These are phyloP conservation scores for Monosporascus sp. DNA, from an alignment of 2,329 filamentous ascomycete species.

Conservation along the genomic window DNA sequence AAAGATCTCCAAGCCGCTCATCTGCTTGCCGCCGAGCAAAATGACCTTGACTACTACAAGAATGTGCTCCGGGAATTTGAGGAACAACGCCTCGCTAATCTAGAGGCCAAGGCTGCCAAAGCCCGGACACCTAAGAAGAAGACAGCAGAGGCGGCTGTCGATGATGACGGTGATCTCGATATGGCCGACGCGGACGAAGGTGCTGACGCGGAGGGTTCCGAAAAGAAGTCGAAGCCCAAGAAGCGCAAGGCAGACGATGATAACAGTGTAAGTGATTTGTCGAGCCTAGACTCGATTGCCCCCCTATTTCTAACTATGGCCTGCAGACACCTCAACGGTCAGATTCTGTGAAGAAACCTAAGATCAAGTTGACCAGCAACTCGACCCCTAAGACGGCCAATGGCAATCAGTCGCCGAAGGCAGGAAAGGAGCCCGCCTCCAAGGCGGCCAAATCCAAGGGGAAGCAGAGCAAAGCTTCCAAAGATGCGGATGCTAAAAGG, in stretches of 20 bases:
- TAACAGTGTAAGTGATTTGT: constrained; percentile 53
- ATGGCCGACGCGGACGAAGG: constrained; percentile 57
- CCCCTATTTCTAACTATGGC: constrained; percentile 4
- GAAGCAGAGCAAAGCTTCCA: constrained; percentile 45
- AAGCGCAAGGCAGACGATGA: constrained; percentile 86
- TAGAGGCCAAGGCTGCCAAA: constrained; percentile 33
- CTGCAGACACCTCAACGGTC: constrained; percentile 50
- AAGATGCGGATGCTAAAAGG: constrained; percentile 45
- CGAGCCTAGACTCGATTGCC: neutral
- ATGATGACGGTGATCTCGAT: constrained; percentile 53
- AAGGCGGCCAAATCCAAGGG: constrained; percentile 52
- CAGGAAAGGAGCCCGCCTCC: constrained; percentile 33
- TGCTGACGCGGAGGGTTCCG: constrained; percentile 36
- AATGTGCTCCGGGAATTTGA: constrained; percentile 65
- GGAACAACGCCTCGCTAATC: constrained; percentile 58
- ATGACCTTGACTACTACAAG: constrained; percentile 81
- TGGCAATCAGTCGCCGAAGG: constrained; percentile 43
- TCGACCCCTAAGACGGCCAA: constrained; percentile 67
- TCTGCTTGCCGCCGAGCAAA: constrained; percentile 69
- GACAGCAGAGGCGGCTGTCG: constrained; percentile 43
- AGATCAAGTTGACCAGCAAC: constrained; percentile 60
- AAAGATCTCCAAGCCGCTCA: constrained; percentile 78
- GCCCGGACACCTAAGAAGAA: constrained; percentile 38
- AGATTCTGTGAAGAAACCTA: constrained; percentile 63
- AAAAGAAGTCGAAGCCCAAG: constrained; percentile 51